Evolutionary conservation across 306 rosid species (phyloP).

Genomic region (Abrus pulchellus): DNA sequence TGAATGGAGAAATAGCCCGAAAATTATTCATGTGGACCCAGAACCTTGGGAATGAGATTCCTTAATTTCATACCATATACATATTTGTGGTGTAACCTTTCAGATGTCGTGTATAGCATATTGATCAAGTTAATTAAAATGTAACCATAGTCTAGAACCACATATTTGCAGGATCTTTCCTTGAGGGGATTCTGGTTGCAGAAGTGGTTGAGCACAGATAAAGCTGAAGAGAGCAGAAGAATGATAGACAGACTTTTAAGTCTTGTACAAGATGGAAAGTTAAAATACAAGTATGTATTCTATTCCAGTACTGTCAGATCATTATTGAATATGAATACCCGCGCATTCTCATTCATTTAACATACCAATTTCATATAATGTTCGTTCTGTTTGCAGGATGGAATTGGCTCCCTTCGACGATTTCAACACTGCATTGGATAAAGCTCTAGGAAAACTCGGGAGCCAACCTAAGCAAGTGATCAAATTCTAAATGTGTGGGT

Average conservation of each 20-base stretch:
- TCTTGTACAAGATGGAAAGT: slow-evolving; percentile 73
- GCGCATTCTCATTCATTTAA: slow-evolving; percentile 17
- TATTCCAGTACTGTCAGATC: background rate
- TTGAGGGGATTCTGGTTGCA: slow-evolving; percentile 96
- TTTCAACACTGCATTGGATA: slow-evolving; percentile 75
- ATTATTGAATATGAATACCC: background rate
- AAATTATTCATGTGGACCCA: slow-evolving; percentile 15
- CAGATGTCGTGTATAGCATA: background rate
- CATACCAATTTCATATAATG: slow-evolving; percentile 20
- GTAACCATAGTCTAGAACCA: slow-evolving; percentile 11
- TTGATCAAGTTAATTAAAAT: slow-evolving; percentile 17
- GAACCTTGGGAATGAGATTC: slow-evolving; percentile 1
- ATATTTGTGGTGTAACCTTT: slow-evolving; percentile 26
- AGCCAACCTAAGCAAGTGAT: slow-evolving; percentile 96
- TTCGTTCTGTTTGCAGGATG: slow-evolving; percentile 64
- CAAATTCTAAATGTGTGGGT: slow-evolving; percentile 62
- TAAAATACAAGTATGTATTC: slow-evolving; percentile 77
- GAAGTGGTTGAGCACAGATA: slow-evolving; percentile 76
- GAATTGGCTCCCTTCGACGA: slow-evolving; percentile 78
- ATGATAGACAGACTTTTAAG: slow-evolving; percentile 84
- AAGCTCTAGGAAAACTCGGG: slow-evolving; percentile 88
- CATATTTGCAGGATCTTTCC: slow-evolving; percentile 76
- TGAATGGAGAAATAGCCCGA: background rate
- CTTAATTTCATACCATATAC: slow-evolving; percentile 10
- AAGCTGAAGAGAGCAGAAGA: slow-evolving; percentile 72